Evolutionary conservation across 192 early-diverging fungal genomes (phyloP), one percentile per base, ranked within the genome.

Genomic region (Umbelopsis sp.): DNA sequence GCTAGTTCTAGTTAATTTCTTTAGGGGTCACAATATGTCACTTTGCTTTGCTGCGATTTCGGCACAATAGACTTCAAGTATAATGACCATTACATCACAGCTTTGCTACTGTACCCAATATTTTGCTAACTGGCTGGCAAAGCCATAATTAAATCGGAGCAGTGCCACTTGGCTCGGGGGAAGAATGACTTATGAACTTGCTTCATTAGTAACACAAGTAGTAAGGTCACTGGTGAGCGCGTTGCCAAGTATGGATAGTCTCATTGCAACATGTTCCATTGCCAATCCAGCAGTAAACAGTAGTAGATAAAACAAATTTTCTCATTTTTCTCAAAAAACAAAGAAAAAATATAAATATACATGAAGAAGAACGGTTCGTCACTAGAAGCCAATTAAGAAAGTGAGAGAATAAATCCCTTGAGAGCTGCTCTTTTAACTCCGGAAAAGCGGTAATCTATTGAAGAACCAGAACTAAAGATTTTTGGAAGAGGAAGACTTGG

Each of bases 341-440:
- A 16, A 26, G 29, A 20, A 36, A 11, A 62, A 32, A 14, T 62
- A 62, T 62, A 62, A 62, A 62, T 62, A 62, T 62, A 62, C 56
- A 62, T 31, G 24, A 31, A 36, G 20, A 49, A 4, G 47, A 0
- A 9, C 43, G 43, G 7, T 44, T 9, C 45, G 14, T 8, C 36
- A 49, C 14, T 49, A 4, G n/a, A 49, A 17, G 47, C 20, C 47
- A 49, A 49, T n/a, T n/a, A 21, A 16, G 5, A 21, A 49, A 49
- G n/a, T 49, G 47, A 49, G 4, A 49, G n/a, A 49, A 7, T 17
- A 49, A 21, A 44, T 44, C 12, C 7, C 43, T 44, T 49, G 47
- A 20, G 47, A 41, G 38, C 12, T 41, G 38, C 38, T 41, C 11
- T 49, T 21, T 12, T 49, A 62, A 34, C 56, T 62, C 56, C 56